A percentile compares a stretch with the other conserved stretches of the same genome.
Conservation (phyloP, 2,329 filamentous ascomycete genomes). For the Fusarium sp. region DNA sequence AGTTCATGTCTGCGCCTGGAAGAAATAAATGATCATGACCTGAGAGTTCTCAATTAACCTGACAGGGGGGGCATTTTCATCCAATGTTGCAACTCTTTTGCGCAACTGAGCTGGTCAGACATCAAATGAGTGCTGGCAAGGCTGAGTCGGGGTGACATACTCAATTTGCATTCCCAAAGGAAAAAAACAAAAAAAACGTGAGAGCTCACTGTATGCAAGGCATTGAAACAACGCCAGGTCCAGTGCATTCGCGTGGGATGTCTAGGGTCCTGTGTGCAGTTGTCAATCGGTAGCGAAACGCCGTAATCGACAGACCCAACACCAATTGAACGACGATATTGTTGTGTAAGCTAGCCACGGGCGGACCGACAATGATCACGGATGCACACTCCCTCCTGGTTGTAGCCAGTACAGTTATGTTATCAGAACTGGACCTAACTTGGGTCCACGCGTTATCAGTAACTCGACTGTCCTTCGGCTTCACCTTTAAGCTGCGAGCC, state of each 20-base stretch:
- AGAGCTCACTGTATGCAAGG: conserved; percentile 17
- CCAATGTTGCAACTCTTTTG: conserved; percentile 12
- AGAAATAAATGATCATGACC: conserved; percentile 3
- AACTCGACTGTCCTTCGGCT: neutral
- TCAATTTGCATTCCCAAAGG: neutral
- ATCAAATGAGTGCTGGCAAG: neutral
- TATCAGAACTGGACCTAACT: conserved; percentile 15
- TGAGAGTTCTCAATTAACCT: neutral
- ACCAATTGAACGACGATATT: conserved; percentile 30
- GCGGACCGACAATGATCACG: conserved; percentile 13
- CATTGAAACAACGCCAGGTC: conserved; percentile 21
- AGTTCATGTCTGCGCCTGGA: conserved; percentile 15
- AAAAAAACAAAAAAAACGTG: conserved; percentile 4
- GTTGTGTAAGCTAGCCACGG: conserved; percentile 1
- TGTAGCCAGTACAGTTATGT: neutral
- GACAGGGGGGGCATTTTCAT: conserved; percentile 6
- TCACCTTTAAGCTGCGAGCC: conserved; percentile 10
- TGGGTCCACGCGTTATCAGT: conserved; percentile 18
- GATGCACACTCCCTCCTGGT: conserved; percentile 44
- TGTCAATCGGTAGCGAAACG: conserved; percentile 12
- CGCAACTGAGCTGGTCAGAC: conserved; percentile 11
- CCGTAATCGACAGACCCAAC: conserved; percentile 25
- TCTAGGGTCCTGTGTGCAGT: conserved; percentile 8
- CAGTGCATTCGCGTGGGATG: conserved; percentile 5
- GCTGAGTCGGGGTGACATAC: neutral